Conservation (phyloP, 2,329 filamentous ascomycete genomes). For the Laburnicola sp. region DNA sequence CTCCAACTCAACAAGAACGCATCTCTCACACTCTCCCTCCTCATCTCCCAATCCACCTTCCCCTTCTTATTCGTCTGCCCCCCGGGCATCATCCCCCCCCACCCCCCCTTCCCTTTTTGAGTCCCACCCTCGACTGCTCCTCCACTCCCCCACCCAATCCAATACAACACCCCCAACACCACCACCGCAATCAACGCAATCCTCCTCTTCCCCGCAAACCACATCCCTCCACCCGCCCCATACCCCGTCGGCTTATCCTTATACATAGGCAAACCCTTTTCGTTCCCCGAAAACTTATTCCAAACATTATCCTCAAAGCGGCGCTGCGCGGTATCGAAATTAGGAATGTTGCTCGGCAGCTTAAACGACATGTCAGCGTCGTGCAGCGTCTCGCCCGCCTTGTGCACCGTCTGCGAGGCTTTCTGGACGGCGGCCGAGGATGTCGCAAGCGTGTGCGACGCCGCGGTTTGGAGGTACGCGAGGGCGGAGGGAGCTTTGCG, state of each 20-base stretch:
- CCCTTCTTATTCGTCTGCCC: constrained; percentile 33
- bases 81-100: constrained; percentile 35
- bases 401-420: constrained; percentile 39
- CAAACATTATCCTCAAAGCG: constrained; percentile 48
- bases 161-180: constrained; percentile 66
- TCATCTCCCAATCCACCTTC: constrained; percentile 71
- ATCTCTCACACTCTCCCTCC: constrained; percentile 81
- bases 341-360: constrained; percentile 48
- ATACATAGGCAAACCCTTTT: constrained; percentile 82
- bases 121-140: constrained; percentile 43
- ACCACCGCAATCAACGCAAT: constrained; percentile 57
- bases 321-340: constrained; percentile 48
- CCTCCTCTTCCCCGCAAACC: constrained; percentile 67
- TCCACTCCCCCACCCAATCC: constrained; percentile 58
- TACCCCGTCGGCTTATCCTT: constrained; percentile 96
- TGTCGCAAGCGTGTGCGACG: constrained; percentile 28
- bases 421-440: constrained; percentile 28
- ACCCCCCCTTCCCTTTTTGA: constrained; percentile 32
- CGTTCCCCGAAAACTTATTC: constrained; percentile 61
- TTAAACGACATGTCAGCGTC: constrained; percentile 49
- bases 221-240: constrained; percentile 59
- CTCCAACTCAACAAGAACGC: constrained; percentile 92
- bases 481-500: constrained; percentile 41
- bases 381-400: constrained; percentile 35
- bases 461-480: constrained; percentile 36